Percentiles rank a stretch among this genome's conserved stretches.
These are phyloP conservation scores for Huiozyma sinensis DNA, from an alignment of 805 yeast genomes.

Conservation along the genomic window DNA sequence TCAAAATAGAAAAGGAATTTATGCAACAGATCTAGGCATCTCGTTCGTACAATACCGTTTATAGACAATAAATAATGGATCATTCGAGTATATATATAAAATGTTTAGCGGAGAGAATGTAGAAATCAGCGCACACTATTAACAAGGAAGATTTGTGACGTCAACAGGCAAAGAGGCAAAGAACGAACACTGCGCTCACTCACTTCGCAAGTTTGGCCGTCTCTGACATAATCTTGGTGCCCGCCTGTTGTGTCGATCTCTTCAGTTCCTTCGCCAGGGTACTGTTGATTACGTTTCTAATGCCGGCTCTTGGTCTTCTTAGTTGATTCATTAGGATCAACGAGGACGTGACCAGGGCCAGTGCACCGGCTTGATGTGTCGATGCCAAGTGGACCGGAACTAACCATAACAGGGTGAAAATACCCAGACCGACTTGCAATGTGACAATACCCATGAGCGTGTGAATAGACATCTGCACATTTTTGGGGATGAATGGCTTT, in stretches of 20 bases:
- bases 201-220: slow-evolving; percentile 24
- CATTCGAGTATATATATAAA: background rate
- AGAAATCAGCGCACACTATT: background rate
- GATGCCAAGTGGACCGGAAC: slow-evolving; percentile 94
- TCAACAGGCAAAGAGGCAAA: background rate
- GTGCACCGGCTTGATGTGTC: slow-evolving; percentile 93
- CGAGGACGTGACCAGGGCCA: slow-evolving; percentile 76
- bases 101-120: too few relatives aligned
- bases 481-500: slow-evolving; percentile 45
- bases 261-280: slow-evolving; percentile 10
- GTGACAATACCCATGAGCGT: slow-evolving; percentile 74
- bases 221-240: slow-evolving; percentile 29
- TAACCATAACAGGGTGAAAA: slow-evolving; percentile 69
- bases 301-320: slow-evolving; percentile 43
- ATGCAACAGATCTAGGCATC: background rate
- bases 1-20: slow-evolving; percentile 19
- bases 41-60: too few relatives aligned
- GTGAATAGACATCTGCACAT: slow-evolving; percentile 47
- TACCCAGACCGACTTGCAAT: slow-evolving; percentile 78
- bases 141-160: background rate
- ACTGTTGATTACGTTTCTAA: slow-evolving; percentile 29
- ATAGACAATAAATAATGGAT: background rate
- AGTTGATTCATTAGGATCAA: slow-evolving; percentile 49
- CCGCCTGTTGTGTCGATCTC: slow-evolving; percentile 19
- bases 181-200: background rate